Conservation (phyloP, 345 rosid genomes). For the Noccaea bulbosa region DNA sequence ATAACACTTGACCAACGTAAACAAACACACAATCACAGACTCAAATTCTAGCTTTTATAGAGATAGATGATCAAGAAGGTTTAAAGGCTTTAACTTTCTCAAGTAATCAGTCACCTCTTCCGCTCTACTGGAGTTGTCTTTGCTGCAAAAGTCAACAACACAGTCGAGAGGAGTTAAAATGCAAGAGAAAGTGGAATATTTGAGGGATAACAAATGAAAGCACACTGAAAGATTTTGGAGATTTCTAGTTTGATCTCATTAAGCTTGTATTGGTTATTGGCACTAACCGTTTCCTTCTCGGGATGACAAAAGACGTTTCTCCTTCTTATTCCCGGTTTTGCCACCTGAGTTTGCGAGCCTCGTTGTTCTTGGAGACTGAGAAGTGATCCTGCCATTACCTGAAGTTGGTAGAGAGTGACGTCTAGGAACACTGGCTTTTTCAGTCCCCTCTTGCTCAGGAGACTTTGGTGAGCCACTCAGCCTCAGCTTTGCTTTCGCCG, state of each 20-base stretch:
- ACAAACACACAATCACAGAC: constrained; percentile 41
- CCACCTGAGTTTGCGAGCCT: constrained; percentile 56
- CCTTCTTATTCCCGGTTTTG: constrained; percentile 64
- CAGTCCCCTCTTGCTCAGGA: constrained; percentile 61
- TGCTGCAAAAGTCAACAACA: constrained; percentile 53
- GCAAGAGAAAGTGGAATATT: constrained; percentile 4
- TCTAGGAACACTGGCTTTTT: constrained; percentile 58
- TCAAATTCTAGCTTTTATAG: constrained; percentile 34
- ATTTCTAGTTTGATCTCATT: constrained; percentile 13
- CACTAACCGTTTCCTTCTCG: constrained; percentile 68
- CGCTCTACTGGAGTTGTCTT: constrained; percentile 60
- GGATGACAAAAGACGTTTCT: constrained; percentile 54
- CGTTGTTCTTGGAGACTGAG: constrained; percentile 78
- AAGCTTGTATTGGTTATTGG: constrained; percentile 10
- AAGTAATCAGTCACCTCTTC: constrained; percentile 52
- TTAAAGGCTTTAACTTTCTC: constrained; percentile 28
- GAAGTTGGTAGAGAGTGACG: constrained; percentile 85
- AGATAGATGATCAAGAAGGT: constrained; percentile 41
- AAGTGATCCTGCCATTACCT: constrained; percentile 61
- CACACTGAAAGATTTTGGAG: constrained; percentile 1
- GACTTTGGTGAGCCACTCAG: constrained; percentile 74
- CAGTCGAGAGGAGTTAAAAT: neutral
- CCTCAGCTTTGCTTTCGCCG: constrained; percentile 91
- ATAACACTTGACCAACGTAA: constrained; percentile 32
- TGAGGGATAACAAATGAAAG: too few relatives aligned